Conservation (phyloP, 2,329 filamentous ascomycete genomes). For the Metarhizium anisopliae region DNA sequence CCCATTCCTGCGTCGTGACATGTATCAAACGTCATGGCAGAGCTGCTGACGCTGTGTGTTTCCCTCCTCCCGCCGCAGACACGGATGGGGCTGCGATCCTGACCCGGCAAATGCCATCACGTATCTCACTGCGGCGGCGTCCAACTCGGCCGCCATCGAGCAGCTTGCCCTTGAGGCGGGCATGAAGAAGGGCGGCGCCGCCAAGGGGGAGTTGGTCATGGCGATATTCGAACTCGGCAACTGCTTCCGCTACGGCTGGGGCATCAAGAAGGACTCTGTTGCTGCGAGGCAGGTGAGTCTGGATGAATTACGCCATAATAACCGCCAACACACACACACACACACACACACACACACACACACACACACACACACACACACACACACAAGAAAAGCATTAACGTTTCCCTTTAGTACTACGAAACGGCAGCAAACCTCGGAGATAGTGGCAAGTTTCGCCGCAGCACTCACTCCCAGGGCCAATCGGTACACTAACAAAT, state of each 20-base stretch:
- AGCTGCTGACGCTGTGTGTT: neutral
- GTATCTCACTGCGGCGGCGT: conserved; percentile 81
- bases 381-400: neutral
- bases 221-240: conserved; percentile 94
- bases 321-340: too few relatives aligned
- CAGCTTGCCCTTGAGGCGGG: conserved; percentile 76
- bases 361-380: too few relatives aligned
- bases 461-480: neutral
- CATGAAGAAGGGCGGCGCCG: conserved; percentile 84
- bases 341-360: too few relatives aligned
- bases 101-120: conserved; percentile 66
- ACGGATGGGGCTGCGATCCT: conserved; percentile 82
- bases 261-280: conserved; percentile 73
- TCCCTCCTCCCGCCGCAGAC: conserved; percentile 39
- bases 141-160: conserved; percentile 83
- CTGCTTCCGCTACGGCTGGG: conserved; percentile 92
- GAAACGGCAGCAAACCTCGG: conserved; percentile 95
- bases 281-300: conserved; percentile 65
- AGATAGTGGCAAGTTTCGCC: conserved; percentile 55
- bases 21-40: neutral
- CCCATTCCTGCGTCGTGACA: conserved; percentile 12
- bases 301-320: neutral
- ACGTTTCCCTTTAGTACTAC: conserved; percentile 60
- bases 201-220: conserved; percentile 91
- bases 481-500: conserved; percentile 1